Evolutionary conservation across 768 basidiomycete genomes (phyloP).

Genomic region (Scleroderma citrinum): DNA sequence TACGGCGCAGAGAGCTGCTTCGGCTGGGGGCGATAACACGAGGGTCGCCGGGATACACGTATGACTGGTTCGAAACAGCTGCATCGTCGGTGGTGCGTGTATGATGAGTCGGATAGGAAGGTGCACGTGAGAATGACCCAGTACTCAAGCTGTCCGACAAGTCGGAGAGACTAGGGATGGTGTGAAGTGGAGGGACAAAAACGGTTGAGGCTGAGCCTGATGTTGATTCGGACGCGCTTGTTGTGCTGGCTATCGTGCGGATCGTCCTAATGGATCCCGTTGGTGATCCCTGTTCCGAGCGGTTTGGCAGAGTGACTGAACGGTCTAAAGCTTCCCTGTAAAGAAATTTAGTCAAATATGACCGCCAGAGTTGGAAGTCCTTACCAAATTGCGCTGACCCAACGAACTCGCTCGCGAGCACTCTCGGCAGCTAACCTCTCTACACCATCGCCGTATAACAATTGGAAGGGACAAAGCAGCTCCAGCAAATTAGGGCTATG

Average conservation of each 20-base stretch:
- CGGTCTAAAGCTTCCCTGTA: constrained; percentile 75
- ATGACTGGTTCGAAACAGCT: constrained; percentile 58
- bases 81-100: constrained; percentile 70
- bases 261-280: constrained; percentile 66
- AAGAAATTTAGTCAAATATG: not conserved
- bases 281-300: constrained; percentile 40
- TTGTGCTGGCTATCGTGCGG: constrained; percentile 44
- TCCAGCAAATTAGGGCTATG: constrained; percentile 51
- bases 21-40: constrained; percentile 68
- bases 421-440: constrained; percentile 89
- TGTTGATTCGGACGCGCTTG: constrained; percentile 32
- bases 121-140: constrained; percentile 33
- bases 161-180: constrained; percentile 68
- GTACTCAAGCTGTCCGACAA: constrained; percentile 41
- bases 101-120: constrained; percentile 53
- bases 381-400: constrained; percentile 89
- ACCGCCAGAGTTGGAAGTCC: constrained; percentile 15
- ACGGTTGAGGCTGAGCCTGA: constrained; percentile 66
- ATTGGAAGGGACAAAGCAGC: constrained; percentile 82
- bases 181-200: constrained; percentile 71
- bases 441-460: constrained; percentile 85
- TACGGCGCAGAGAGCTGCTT: constrained; percentile 52
- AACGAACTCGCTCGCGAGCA: constrained; percentile 76
- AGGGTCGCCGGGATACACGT: constrained; percentile 67
- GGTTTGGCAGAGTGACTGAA: constrained; percentile 45